Conservation (phyloP, 495 filamentous ascomycete genomes). For the Pseudomonodictys pantanalensis region DNA sequence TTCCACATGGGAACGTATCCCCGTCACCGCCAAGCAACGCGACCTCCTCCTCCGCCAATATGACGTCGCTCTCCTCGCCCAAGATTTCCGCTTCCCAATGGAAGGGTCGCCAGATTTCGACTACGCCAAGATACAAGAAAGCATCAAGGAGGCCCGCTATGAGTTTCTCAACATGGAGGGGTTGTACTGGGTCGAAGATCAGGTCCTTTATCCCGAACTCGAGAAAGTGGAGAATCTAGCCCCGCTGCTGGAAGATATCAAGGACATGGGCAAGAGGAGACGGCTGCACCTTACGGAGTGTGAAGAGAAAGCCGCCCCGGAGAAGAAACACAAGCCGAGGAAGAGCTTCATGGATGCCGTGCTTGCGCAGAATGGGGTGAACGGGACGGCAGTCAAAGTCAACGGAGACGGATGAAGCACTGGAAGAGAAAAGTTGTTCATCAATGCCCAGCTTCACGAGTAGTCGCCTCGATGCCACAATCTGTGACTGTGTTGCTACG, state of each 20-base stretch:
- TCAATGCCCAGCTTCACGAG: too few species aligned
- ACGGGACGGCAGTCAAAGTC: background rate
- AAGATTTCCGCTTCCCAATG: conserved; percentile 31
- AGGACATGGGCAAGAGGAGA: conserved; percentile 10
- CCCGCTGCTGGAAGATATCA: conserved; percentile 21
- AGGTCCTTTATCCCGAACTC: conserved; percentile 12
- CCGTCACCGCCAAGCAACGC: conserved; percentile 18
- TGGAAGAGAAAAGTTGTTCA: too few species aligned
- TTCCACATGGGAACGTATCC: conserved; percentile 23
- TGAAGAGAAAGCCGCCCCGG: background rate
- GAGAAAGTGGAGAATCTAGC: conserved; percentile 20
- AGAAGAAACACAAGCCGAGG: conserved; percentile 19
- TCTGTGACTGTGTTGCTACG: too few species aligned
- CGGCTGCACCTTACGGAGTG: conserved; percentile 12
- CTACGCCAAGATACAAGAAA: conserved; percentile 21
- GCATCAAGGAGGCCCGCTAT: conserved; percentile 25
- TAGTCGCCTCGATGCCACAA: too few species aligned
- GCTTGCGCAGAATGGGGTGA: conserved; percentile 1
- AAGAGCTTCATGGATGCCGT: conserved; percentile 32
- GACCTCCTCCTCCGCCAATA: conserved; percentile 30
- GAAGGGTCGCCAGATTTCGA: conserved; percentile 30
- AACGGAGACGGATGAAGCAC: conserved; percentile 2
- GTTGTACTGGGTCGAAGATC: conserved; percentile 29
- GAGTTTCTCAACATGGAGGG: conserved; percentile 34
- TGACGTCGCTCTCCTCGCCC: conserved; percentile 30